These are phyloP conservation scores for Blastocystis sp. DNA, from an alignment of 352 stramenopile genomes.

Conservation along the genomic window DNA sequence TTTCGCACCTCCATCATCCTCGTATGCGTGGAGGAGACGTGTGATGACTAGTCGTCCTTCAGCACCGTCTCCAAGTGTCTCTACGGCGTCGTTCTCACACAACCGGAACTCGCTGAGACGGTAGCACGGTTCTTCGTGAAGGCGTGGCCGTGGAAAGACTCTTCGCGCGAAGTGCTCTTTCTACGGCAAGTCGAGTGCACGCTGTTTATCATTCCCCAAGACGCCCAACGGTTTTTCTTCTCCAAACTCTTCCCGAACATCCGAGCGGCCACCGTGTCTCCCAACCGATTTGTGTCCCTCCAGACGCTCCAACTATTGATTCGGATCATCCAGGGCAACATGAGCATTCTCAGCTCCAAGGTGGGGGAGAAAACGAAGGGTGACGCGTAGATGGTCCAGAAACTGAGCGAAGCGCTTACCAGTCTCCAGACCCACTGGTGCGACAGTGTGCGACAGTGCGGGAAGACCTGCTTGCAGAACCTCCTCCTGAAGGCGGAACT, in stretches of 20 bases:
- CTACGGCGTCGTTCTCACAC: constrained; percentile 21
- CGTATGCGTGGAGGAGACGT: neutral
- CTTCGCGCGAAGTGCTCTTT: constrained; percentile 40
- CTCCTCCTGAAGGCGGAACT: constrained; percentile 30
- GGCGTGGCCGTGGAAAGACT: constrained; percentile 36
- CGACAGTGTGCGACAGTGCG: neutral
- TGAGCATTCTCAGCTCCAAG: constrained; percentile 4
- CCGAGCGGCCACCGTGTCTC: neutral
- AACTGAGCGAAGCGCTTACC: neutral
- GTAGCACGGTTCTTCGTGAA: neutral
- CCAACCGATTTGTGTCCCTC: constrained; percentile 44
- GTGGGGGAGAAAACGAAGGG: neutral
- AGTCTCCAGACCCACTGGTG: constrained; percentile 27
- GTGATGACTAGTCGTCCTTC: constrained; percentile 23
- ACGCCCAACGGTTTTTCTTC: constrained; percentile 5
- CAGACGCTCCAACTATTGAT: constrained; percentile 27
- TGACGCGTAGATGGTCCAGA: constrained; percentile 1
- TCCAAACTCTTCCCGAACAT: neutral
- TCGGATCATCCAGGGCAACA: neutral
- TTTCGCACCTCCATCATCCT: constrained; percentile 52
- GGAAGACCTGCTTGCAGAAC: constrained; percentile 18
- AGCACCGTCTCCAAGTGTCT: constrained; percentile 31
- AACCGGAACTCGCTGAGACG: constrained; percentile 12
- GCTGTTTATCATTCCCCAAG: constrained; percentile 17
- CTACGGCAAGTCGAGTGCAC: constrained; percentile 47